Percentiles rank a stretch among this genome's conserved stretches.
phyloP scores from a whole-genome alignment of 2,329 filamentous ascomycete genomes.

The Cladosporium oxysporum region DNA sequence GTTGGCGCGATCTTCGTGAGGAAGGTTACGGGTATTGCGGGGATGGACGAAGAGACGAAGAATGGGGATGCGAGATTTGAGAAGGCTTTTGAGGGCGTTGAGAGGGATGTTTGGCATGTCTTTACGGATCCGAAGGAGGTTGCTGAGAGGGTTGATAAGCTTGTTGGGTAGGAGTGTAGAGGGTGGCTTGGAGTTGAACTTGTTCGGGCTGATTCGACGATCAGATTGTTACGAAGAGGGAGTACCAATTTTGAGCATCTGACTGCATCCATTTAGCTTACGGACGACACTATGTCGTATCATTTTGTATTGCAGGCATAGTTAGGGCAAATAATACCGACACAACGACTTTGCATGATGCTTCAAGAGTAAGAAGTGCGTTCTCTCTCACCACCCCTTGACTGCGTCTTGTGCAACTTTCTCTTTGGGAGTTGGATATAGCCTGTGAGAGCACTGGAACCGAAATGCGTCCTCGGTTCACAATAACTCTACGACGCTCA shows the following conservation, averaged over 20 bases:
- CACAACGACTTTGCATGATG: background rate
- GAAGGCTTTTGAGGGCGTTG: conserved; percentile 76
- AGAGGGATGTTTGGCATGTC: conserved; percentile 72
- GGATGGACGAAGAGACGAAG: conserved; percentile 74
- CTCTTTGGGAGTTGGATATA: background rate
- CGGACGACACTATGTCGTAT: background rate
- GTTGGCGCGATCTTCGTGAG: conserved; percentile 82
- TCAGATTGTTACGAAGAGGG: background rate
- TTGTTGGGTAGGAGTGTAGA: conserved; percentile 24
- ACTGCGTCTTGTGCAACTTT: background rate
- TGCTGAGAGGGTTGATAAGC: conserved; percentile 41
- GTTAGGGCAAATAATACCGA: background rate
- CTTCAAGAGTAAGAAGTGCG: too few species aligned
- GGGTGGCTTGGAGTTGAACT: background rate
- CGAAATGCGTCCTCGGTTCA: background rate
- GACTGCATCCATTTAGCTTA: background rate
- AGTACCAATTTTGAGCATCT: background rate
- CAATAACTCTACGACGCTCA: background rate
- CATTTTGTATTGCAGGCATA: background rate
- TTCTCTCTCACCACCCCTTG: background rate
- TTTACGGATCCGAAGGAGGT: conserved; percentile 76
- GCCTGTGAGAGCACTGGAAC: background rate
- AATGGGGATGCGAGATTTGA: conserved; percentile 70
- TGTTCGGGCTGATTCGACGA: background rate
- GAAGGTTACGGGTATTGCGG: conserved; percentile 73